These are phyloP conservation scores for Setomelanomma holmii DNA, from an alignment of 2,329 filamentous ascomycete genomes.

Conservation along the genomic window DNA sequence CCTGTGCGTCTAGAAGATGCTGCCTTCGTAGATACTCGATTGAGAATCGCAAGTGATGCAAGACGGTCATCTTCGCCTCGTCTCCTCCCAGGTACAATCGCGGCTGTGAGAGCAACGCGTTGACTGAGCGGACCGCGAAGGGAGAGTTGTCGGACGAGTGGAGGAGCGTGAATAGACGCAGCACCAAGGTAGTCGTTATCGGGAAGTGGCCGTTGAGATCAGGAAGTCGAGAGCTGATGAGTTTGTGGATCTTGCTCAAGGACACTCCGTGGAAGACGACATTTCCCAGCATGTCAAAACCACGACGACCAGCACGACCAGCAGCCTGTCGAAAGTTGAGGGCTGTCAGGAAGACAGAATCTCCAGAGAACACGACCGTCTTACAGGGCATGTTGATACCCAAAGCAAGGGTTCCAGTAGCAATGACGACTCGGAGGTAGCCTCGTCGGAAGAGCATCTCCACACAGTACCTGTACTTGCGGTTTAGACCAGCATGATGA, in stretches of 20 bases:
- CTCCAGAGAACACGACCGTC: slow-evolving; percentile 78
- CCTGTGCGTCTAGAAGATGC: slow-evolving; percentile 66
- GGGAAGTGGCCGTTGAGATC: slow-evolving; percentile 81
- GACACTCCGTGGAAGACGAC: slow-evolving; percentile 77
- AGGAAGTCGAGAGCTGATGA: slow-evolving; percentile 76
- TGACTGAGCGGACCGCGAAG: slow-evolving; percentile 68
- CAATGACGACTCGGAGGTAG: slow-evolving; percentile 73
- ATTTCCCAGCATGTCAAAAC: slow-evolving; percentile 81
- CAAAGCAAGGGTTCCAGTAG: slow-evolving; percentile 76
- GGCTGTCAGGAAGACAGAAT: slow-evolving; percentile 75
- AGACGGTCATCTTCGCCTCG: slow-evolving; percentile 70
- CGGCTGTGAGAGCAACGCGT: slow-evolving; percentile 73
- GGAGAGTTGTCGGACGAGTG: slow-evolving; percentile 69
- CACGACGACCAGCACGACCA: slow-evolving; percentile 79
- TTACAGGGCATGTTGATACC: slow-evolving; percentile 79
- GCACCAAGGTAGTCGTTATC: slow-evolving; percentile 74
- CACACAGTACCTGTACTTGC: slow-evolving; percentile 74
- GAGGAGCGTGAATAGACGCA: slow-evolving; percentile 72
- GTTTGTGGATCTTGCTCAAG: slow-evolving; percentile 66
- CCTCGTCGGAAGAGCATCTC: slow-evolving; percentile 78
- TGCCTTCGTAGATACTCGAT: slow-evolving; percentile 79
- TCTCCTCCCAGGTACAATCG: slow-evolving; percentile 74
- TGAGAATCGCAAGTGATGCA: slow-evolving; percentile 80
- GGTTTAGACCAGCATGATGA: slow-evolving; percentile 82
- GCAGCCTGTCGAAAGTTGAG: slow-evolving; percentile 80